These are phyloP conservation scores for Lasiodiplodia sp. DNA, from an alignment of 2,329 filamentous ascomycete species.

Conservation along the genomic window DNA sequence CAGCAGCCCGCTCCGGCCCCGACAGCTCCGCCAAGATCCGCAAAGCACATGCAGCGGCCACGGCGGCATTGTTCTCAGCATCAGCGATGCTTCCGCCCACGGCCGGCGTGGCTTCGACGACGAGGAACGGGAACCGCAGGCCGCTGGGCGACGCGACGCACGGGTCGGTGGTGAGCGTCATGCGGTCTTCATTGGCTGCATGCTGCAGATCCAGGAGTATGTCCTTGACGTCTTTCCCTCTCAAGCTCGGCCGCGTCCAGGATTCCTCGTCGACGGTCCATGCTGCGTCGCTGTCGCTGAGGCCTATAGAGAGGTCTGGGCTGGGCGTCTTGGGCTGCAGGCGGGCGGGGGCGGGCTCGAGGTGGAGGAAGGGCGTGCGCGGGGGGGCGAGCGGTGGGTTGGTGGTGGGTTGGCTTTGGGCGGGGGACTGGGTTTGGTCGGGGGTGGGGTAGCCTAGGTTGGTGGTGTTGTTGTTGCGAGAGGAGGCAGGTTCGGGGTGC, in stretches of 20 bases:
- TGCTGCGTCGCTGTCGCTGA: not conserved
- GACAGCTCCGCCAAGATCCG: not conserved
- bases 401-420: not conserved
- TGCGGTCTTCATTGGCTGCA: not conserved
- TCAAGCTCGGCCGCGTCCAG: not conserved
- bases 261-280: not conserved
- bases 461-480: not conserved
- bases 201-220: not conserved
- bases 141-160: not conserved
- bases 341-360: slow-evolving; percentile 10
- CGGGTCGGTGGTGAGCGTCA: not conserved
- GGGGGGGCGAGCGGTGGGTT: not conserved
- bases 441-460: not conserved
- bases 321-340: slow-evolving; percentile 6
- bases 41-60: not conserved
- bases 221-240: not conserved
- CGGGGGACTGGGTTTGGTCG: not conserved
- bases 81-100: not conserved
- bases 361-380: not conserved
- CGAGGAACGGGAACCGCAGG: not conserved
- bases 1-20: not conserved
- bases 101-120: not conserved
- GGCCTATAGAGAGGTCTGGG: not conserved
- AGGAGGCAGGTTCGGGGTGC: not conserved
- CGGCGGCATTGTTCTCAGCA: not conserved